Evolutionary conservation across 306 rosid genomes (phyloP).

Genomic region (Coriaria nepalensis): DNA sequence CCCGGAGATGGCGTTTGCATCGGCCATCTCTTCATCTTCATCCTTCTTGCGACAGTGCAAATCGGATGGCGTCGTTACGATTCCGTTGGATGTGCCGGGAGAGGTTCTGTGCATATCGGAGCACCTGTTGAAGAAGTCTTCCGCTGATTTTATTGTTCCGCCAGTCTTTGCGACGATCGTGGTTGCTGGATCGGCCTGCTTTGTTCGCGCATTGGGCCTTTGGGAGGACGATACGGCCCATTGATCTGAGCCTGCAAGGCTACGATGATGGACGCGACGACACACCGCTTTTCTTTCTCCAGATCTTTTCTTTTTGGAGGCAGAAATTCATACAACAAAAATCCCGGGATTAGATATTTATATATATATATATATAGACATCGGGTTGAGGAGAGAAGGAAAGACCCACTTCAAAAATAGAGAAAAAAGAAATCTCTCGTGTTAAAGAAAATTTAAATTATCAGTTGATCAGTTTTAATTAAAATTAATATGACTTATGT

Average conservation of each 20-base stretch:
- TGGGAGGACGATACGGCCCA: constrained; percentile 31
- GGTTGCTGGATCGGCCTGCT: constrained; percentile 50
- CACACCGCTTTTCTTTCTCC: background rate
- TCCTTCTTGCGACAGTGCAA: constrained; percentile 35
- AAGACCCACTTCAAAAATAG: no score
- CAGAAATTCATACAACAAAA: background rate
- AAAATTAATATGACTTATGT: no score
- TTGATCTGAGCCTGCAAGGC: no score
- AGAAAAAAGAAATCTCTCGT: no score
- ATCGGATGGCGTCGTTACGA: constrained; percentile 28
- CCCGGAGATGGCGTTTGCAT: constrained; percentile 58
- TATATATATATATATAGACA: no score
- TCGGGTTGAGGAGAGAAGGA: no score
- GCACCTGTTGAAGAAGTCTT: constrained; percentile 30
- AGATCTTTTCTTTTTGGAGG: background rate
- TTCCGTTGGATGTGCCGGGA: constrained; percentile 59
- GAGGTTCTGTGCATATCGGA: constrained; percentile 54
- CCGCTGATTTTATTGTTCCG: constrained; percentile 43
- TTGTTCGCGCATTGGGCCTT: constrained; percentile 39
- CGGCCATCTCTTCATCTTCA: constrained; percentile 48
- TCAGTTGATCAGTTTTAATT: no score
- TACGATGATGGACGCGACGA: background rate
- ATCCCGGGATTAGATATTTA: no score
- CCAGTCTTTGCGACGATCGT: constrained; percentile 49
- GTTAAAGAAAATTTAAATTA: no score